A percentile compares a stretch with the other conserved stretches of the same genome.
Evolutionary conservation across 2,329 filamentous ascomycete species (phyloP).

Genomic region (Cladophialophora chaetospira): DNA sequence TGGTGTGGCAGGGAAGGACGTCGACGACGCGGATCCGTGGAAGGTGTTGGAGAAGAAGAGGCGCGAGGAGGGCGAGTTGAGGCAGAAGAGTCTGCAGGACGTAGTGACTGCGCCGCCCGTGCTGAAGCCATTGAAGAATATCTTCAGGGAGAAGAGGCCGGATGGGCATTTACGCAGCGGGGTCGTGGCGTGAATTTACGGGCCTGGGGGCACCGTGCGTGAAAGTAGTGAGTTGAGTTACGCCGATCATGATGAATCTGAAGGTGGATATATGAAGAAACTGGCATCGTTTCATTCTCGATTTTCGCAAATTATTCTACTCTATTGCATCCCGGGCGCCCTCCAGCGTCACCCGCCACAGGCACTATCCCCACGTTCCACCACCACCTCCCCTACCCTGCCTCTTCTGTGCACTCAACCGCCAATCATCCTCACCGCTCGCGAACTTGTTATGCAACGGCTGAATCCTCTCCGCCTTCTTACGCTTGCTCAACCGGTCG

Average conservation of each 20-base stretch:
- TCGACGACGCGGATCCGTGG: conserved; percentile 72
- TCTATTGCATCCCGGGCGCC: too few relatives aligned
- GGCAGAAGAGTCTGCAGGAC: conserved; percentile 43
- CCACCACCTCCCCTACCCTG: conserved; percentile 83
- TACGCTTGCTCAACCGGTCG: conserved; percentile 83
- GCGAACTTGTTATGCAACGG: conserved; percentile 92
- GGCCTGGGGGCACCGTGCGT: too few relatives aligned
- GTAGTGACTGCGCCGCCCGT: conserved; percentile 71
- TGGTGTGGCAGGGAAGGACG: conserved; percentile 47
- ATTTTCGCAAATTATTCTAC: too few relatives aligned
- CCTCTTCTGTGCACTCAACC: conserved; percentile 81
- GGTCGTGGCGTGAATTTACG: too few relatives aligned
- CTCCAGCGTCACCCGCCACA: too few relatives aligned
- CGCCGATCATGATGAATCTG: too few relatives aligned
- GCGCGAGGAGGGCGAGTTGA: conserved; percentile 50
- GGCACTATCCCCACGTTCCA: conserved; percentile 77
- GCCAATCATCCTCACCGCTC: conserved; percentile 94
- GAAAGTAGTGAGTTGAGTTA: too few relatives aligned
- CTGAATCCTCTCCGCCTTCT: conserved; percentile 92
- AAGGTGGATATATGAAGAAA: background rate
- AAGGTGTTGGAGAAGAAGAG: conserved; percentile 68
- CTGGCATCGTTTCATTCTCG: too few relatives aligned
- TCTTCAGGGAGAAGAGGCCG: conserved; percentile 25
- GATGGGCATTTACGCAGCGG: background rate
- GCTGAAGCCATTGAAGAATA: conserved; percentile 51